phyloP scores from a whole-genome alignment of 2,329 filamentous ascomycete genomes.

The Didymella lethalis region DNA sequence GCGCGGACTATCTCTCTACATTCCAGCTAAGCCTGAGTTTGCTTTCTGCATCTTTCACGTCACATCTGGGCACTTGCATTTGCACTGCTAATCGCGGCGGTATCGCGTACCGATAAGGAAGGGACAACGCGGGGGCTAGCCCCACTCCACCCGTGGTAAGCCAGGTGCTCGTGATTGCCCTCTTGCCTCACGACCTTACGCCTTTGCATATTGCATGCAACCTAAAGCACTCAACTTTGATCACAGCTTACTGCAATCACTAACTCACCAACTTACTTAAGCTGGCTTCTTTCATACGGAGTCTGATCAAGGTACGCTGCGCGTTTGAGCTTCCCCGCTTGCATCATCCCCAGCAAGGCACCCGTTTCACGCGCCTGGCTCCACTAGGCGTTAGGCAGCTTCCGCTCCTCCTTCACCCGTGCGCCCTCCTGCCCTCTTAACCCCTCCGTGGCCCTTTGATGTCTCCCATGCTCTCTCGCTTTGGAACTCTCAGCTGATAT shows the following conservation, averaged over 20 bases:
- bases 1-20: slow-evolving; percentile 1
- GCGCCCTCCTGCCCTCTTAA: slow-evolving; percentile 20
- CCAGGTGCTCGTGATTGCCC: slow-evolving; percentile 15
- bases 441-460: slow-evolving; percentile 21
- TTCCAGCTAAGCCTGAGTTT: neutral
- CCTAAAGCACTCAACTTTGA: slow-evolving; percentile 4
- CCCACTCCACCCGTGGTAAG: slow-evolving; percentile 11
- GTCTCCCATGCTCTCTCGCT: slow-evolving; percentile 9
- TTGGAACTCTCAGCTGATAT: slow-evolving; percentile 40
- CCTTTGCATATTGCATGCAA: slow-evolving; percentile 14
- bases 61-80: neutral
- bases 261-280: slow-evolving; percentile 1
- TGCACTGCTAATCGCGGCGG: slow-evolving; percentile 1
- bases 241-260: slow-evolving; percentile 2
- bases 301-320: slow-evolving; percentile 15
- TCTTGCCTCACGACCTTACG: slow-evolving; percentile 20
- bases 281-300: neutral
- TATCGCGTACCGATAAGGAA: slow-evolving; percentile 18
- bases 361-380: slow-evolving; percentile 31
- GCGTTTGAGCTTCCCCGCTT: slow-evolving; percentile 24
- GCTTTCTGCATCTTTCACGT: neutral
- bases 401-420: slow-evolving; percentile 28
- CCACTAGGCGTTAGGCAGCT: slow-evolving; percentile 38
- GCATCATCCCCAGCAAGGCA: slow-evolving; percentile 27
- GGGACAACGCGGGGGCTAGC: slow-evolving; percentile 15